phyloP scores from a whole-genome alignment of 345 rosid genomes.

The Mercurialis annua region DNA sequence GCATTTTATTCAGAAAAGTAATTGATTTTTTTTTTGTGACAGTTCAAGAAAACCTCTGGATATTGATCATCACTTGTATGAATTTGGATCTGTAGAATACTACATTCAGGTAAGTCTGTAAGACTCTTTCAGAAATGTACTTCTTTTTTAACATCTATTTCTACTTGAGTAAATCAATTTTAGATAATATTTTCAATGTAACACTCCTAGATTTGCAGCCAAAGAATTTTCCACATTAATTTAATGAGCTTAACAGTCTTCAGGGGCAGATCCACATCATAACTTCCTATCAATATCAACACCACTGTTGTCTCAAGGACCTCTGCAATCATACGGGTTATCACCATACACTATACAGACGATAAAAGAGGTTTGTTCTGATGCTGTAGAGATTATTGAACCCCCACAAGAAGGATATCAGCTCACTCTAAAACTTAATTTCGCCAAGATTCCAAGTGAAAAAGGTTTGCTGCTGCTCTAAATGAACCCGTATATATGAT shows the following conservation, averaged over 20 bases:
- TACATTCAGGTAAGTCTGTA: conserved; percentile 54
- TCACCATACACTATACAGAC: conserved; percentile 39
- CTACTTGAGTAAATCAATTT: neutral
- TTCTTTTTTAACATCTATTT: neutral
- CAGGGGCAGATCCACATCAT: conserved; percentile 47
- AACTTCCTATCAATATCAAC: conserved; percentile 58
- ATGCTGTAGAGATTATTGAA: conserved; percentile 64
- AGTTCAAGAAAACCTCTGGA: conserved; percentile 62
- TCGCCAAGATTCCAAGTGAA: conserved; percentile 51
- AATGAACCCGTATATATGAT: neutral
- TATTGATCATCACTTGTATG: conserved; percentile 68
- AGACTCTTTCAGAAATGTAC: neutral
- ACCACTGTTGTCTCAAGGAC: conserved; percentile 54
- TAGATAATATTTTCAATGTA: neutral
- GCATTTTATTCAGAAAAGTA: neutral
- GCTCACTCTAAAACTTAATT: conserved; percentile 59
- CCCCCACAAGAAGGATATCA: conserved; percentile 82
- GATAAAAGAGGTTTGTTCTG: conserved; percentile 44
- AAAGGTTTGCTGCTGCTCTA: conserved; percentile 47
- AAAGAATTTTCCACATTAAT: neutral
- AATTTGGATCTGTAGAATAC: conserved; percentile 78
- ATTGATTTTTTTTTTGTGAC: conserved; percentile 26
- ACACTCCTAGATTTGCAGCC: neutral
- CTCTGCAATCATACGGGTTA: conserved; percentile 34
- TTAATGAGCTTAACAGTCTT: conserved; percentile 41